Evolutionary conservation across 805 yeast genomes (phyloP), one percentile per base, ranked within the genome.

Genomic region (Saccharomyces cerevisiae): DNA sequence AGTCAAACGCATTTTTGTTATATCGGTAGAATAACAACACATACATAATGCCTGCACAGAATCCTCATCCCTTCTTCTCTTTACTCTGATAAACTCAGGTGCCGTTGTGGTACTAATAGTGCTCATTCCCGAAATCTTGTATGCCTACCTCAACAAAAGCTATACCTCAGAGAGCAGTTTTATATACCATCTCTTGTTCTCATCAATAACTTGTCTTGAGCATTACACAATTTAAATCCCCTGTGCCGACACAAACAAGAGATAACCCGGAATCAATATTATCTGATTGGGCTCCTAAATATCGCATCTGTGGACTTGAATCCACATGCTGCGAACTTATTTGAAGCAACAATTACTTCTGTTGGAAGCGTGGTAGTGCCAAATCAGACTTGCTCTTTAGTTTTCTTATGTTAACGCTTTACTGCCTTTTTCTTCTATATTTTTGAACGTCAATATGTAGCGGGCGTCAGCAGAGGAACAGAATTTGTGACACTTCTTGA

Each of bases 31-130:
- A 36, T 17, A 17, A 36, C 43, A 6, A 36, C 24, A 65, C 75
- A 48, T 63, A 73, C 75, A 61, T 62, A 91, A 76, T 0, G 97
- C 96, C 61, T 87, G 89, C 26, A 92, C 75, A 2, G 97, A 96
- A 60, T 89, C 97, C 63, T 89, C 94, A 52, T 82, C 84, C 56
- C 97, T 77, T 64, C 86, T 85, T 55, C 98, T 79, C 70, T 94
- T 92, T 66, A 92, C 87, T 55, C 97, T 79, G 47, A 92, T 83
- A 27, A 86, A 76, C 52, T 79, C 79, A 1, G 96, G 96, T 2
- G 59, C 49, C 2, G 51, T 26, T 21, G 36, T 51, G 27, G 31
- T 43, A 53, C 57, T 56, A 41, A 41, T 43, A 53, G 56, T 56
- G 43, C 51, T 50, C 49, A 51, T 56, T 17, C 58, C 72, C 21